phyloP scores from a whole-genome alignment of 768 basidiomycete genomes.

The Rickenella mellea region DNA sequence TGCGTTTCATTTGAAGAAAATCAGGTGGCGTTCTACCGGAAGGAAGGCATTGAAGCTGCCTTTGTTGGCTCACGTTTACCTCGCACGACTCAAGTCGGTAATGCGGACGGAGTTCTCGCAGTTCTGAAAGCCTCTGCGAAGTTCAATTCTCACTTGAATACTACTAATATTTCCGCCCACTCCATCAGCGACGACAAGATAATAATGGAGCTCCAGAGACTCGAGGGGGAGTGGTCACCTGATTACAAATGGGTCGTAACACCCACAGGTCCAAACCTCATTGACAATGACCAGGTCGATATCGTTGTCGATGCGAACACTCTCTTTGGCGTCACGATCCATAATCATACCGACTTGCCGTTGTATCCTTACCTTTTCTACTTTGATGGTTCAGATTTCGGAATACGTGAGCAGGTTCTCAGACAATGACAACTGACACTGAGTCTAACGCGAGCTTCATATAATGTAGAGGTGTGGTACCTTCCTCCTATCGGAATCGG shows the following conservation, averaged over 20 bases:
- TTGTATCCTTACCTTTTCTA: conserved; percentile 58
- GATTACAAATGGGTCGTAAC: conserved; percentile 30
- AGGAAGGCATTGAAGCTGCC: no score
- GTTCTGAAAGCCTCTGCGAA: conserved; percentile 48
- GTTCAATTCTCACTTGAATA: conserved; percentile 49
- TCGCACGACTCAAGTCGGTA: conserved; percentile 28
- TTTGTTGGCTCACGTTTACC: conserved; percentile 26
- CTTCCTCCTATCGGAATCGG: no score
- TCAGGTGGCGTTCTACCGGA: no score
- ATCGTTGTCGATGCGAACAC: conserved; percentile 32
- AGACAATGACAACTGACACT: no score
- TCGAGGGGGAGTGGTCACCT: conserved; percentile 37
- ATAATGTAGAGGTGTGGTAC: no score
- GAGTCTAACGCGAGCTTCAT: no score
- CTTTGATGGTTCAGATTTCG: conserved; percentile 55
- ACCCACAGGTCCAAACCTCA: conserved; percentile 38
- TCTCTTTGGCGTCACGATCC: conserved; percentile 39
- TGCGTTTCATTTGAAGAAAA: no score
- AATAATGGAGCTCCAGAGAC: conserved; percentile 40
- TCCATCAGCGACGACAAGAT: no score
- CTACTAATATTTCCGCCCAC: no score
- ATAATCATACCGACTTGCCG: conserved; percentile 39
- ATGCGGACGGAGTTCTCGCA: conserved; percentile 22
- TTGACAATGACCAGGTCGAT: conserved; percentile 38
- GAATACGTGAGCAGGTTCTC: no score